Percentiles rank a stretch among this genome's conserved stretches.
These are phyloP conservation scores for Rhodotorula sp. DNA, from an alignment of 1,284 basidiomycete genomes.

Conservation along the genomic window DNA sequence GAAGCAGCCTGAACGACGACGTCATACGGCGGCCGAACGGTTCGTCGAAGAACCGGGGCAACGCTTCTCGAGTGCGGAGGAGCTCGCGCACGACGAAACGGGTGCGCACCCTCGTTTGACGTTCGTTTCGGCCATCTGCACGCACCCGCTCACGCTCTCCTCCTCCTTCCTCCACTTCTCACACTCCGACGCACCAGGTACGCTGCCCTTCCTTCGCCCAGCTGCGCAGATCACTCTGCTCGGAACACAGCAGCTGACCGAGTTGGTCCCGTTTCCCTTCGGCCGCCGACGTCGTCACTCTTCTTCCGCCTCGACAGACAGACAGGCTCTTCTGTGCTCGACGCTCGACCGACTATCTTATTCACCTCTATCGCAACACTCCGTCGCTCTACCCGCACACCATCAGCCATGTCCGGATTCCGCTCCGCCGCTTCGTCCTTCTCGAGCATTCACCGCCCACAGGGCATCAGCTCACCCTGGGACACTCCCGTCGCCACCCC, in stretches of 20 bases:
- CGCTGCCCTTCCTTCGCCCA: too few species aligned
- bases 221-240: background rate
- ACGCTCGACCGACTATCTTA: background rate
- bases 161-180: background rate
- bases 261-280: background rate
- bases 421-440: conserved; percentile 28
- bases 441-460: conserved; percentile 10
- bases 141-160: background rate
- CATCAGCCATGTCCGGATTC: conserved; percentile 18
- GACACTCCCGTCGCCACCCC: conserved; percentile 38
- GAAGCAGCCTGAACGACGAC: too few species aligned
- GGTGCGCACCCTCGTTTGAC: background rate
- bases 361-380: background rate
- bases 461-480: conserved; percentile 23
- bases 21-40: too few species aligned
- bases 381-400: background rate
- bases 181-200: conserved; percentile 3
- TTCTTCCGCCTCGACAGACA: background rate
- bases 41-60: too few species aligned
- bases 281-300: background rate
- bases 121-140: too few species aligned
- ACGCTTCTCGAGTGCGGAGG: too few species aligned
- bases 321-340: background rate
- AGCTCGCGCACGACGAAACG: too few species aligned
- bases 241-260: conserved; percentile 5